These are phyloP conservation scores for Spergularia azorica DNA, from an alignment of 179 eudicot genomes.

Conservation along the genomic window DNA sequence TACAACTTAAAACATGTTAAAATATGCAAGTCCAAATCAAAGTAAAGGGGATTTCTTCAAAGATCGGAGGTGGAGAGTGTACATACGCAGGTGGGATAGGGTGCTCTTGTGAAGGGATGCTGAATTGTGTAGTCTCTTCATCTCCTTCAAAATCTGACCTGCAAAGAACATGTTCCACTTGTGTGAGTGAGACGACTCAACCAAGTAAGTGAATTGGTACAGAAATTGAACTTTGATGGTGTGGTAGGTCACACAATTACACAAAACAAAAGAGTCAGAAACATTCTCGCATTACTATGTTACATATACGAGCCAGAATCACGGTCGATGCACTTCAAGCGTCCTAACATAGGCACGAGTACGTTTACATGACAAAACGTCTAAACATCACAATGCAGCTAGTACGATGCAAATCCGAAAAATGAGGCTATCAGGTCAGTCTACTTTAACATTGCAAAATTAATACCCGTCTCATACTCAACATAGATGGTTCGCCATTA, in stretches of 20 bases:
- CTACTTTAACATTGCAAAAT: conserved; percentile 77
- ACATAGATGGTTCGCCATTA: too few relatives aligned
- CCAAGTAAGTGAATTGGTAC: not conserved
- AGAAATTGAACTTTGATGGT: conserved; percentile 71
- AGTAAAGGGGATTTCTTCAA: too few relatives aligned
- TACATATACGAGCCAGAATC: not conserved
- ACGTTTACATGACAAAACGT: too few relatives aligned
- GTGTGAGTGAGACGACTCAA: conserved; percentile 10
- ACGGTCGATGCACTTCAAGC: not conserved
- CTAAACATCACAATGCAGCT: not conserved
- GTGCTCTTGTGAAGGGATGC: conserved; percentile 48
- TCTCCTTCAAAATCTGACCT: conserved; percentile 91
- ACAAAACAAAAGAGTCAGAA: not conserved
- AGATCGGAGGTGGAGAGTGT: conserved; percentile 62
- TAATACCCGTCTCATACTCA: too few relatives aligned
- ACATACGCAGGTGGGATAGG: conserved; percentile 44
- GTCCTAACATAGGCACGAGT: not conserved
- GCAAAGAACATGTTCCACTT: conserved; percentile 18
- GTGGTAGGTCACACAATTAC: conserved; percentile 30
- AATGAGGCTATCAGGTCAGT: not conserved
- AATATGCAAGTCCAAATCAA: too few relatives aligned
- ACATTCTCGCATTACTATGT: not conserved
- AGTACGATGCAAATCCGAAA: not conserved
- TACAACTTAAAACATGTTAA: too few relatives aligned
- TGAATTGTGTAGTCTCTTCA: conserved; percentile 57